A percentile compares a stretch with the other conserved stretches of the same genome.
phyloP scores from a whole-genome alignment of 1,284 basidiomycete species.

The Butyriboletus pseudospeciosus region DNA sequence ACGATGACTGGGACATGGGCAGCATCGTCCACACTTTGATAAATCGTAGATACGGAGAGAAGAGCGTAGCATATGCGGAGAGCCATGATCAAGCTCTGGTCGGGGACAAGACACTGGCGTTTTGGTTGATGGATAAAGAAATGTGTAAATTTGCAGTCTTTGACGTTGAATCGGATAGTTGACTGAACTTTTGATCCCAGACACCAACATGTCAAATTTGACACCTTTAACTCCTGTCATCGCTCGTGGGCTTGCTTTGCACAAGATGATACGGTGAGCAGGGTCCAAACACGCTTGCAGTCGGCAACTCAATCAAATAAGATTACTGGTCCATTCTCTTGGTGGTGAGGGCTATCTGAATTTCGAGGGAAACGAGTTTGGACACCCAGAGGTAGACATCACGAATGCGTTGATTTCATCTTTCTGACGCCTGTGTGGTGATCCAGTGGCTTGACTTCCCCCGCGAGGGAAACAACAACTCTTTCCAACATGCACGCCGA shows the following conservation, averaged over 20 bases:
- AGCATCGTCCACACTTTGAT: conserved; percentile 87
- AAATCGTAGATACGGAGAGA: conserved; percentile 87
- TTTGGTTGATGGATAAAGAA: conserved; percentile 99
- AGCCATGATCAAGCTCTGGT: conserved; percentile 98
- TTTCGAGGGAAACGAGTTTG: conserved; percentile 98
- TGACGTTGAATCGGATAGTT: background rate
- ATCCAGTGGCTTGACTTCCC: conserved; percentile 96
- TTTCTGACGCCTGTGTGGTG: background rate
- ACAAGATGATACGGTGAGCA: conserved; percentile 93
- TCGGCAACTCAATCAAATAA: conserved; percentile 30
- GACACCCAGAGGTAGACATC: conserved; percentile 80
- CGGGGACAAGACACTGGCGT: conserved; percentile 96
- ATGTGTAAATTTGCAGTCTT: conserved; percentile 67
- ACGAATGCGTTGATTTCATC: background rate
- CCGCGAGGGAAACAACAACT: conserved; percentile 89
- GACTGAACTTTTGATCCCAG: conserved; percentile 45
- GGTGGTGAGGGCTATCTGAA: conserved; percentile 98
- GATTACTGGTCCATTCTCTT: conserved; percentile 84
- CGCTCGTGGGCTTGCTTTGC: conserved; percentile 84
- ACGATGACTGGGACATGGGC: conserved; percentile 86
- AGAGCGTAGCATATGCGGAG: conserved; percentile 92
- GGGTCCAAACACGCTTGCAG: background rate
- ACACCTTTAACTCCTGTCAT: conserved; percentile 83
- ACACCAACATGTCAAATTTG: conserved; percentile 94
- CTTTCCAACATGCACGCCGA: conserved; percentile 91